These are phyloP conservation scores for Pyrus communis DNA, from an alignment of 306 rosid species.

Conservation along the genomic window DNA sequence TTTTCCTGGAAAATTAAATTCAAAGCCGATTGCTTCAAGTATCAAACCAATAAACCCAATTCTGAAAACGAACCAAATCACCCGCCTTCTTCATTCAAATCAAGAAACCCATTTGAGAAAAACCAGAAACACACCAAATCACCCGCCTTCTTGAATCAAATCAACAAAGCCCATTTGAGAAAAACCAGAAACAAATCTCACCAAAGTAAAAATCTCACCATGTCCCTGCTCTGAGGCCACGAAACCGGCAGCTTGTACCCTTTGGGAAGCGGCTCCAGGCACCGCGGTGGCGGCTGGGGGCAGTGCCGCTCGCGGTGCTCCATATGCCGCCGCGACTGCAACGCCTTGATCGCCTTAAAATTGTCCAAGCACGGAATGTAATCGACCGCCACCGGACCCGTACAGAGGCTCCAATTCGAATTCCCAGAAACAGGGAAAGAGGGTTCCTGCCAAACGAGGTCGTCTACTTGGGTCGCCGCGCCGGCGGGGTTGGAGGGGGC, in stretches of 20 bases:
- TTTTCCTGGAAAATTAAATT: neutral
- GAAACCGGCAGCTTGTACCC: conserved; percentile 64
- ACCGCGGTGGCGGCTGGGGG: conserved; percentile 38
- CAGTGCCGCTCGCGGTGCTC: conserved; percentile 95
- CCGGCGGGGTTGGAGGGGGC: neutral
- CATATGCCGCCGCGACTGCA: conserved; percentile 72
- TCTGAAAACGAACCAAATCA: conserved; percentile 10
- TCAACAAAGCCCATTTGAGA: neutral
- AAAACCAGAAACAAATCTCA: conserved; percentile 31
- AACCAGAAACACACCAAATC: conserved; percentile 11
- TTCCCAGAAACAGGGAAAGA: neutral
- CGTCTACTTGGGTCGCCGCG: neutral
- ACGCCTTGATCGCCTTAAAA: conserved; percentile 52
- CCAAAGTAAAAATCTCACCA: conserved; percentile 86
- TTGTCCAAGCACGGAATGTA: conserved; percentile 89
- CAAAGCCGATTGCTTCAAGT: neutral
- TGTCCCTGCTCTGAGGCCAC: conserved; percentile 98
- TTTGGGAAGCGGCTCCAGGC: conserved; percentile 63
- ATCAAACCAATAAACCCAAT: neutral
- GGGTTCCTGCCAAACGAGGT: neutral
- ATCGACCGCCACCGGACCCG: conserved; percentile 38
- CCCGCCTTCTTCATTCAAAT: neutral
- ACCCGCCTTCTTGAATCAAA: neutral
- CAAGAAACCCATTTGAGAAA: neutral
- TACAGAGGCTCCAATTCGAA: conserved; percentile 59